phyloP scores from a whole-genome alignment of 306 rosid genomes.

The Cicer judaicum region DNA sequence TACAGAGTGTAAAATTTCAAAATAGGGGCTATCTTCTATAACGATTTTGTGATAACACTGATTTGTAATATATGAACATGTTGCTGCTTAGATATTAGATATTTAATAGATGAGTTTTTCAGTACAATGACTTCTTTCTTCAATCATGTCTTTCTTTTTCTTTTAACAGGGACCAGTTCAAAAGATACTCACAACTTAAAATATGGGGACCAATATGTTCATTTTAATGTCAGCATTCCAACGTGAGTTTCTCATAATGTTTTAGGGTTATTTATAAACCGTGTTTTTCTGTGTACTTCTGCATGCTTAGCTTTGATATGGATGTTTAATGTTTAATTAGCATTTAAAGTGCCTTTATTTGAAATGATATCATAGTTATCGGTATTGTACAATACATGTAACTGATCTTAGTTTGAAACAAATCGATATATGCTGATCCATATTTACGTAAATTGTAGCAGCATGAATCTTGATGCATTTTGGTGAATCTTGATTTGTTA shows the following conservation, averaged over 20 bases:
- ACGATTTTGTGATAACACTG: not conserved
- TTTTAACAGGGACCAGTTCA: constrained; percentile 65
- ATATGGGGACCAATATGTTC: constrained; percentile 89
- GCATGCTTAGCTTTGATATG: not conserved
- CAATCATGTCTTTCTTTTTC: constrained; percentile 13
- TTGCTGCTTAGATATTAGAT: constrained; percentile 11
- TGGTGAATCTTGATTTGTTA: not conserved
- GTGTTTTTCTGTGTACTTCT: not conserved
- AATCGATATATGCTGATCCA: not conserved
- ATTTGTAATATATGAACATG: not conserved
- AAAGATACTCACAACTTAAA: constrained; percentile 57
- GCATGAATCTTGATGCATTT: not conserved
- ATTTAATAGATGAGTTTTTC: not conserved
- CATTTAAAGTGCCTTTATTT: constrained; percentile 13
- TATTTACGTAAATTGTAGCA: not conserved
- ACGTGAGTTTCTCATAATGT: constrained; percentile 53
- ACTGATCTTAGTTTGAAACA: not conserved
- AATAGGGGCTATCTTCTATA: not conserved
- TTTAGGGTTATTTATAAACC: not conserved
- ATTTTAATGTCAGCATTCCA: constrained; percentile 93
- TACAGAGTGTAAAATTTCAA: not conserved
- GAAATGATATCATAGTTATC: not conserved
- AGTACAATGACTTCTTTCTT: constrained; percentile 21
- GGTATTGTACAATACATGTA: not conserved
- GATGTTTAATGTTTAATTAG: not conserved